Evolutionary conservation across 345 rosid genomes (phyloP), one percentile per base, ranked within the genome.

Genomic region (Eutrema japonicum): DNA sequence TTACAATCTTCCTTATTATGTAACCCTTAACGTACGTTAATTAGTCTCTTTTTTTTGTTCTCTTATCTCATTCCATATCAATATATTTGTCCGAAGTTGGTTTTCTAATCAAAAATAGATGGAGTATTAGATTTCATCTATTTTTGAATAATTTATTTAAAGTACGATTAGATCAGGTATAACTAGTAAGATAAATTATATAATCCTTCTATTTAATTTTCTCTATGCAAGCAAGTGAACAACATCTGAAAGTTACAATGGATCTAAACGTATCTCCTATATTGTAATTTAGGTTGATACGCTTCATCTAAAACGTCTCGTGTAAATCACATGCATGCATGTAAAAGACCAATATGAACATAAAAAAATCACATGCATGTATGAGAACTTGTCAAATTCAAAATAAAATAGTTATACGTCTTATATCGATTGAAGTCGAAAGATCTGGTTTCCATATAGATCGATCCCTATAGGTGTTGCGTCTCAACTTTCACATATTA

Each of bases 321-420:
- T 45, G 55, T 49, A 49, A 37, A 71, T 32, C 63, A 73, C 72
- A 73, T 73, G 66, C 71, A 73, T 65, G 59, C 64, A 66, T 73
- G 26, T 36, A 35, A 64, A 48, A 41, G 5, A 47, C 27, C 45
- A 48, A 16, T 12, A 1, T 54, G 6, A 45, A 36, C 16, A 36
- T 0, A 14, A 33, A 60, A 60, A 43, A 46, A 55, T 2, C 52
- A 63, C 70, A 64, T 64, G 48, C 64, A 72, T 64, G 49, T 45
- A 68, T 13, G 62, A 37, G 68, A 61, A 72, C 54, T 54, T 73
- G 77, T 27, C 67, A 49, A 74, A 8, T 66, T 74, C 72, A 64
- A 66, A 66, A 3, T 18, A 3, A 58, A 18, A 48, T 45, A 2
- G 78, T 9, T 66, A 40, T 7, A 49, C 37, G 62, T 66, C 66